Evolutionary conservation across 2,329 filamentous ascomycete genomes (phyloP).

Genomic region (Dactylellina cionopaga): DNA sequence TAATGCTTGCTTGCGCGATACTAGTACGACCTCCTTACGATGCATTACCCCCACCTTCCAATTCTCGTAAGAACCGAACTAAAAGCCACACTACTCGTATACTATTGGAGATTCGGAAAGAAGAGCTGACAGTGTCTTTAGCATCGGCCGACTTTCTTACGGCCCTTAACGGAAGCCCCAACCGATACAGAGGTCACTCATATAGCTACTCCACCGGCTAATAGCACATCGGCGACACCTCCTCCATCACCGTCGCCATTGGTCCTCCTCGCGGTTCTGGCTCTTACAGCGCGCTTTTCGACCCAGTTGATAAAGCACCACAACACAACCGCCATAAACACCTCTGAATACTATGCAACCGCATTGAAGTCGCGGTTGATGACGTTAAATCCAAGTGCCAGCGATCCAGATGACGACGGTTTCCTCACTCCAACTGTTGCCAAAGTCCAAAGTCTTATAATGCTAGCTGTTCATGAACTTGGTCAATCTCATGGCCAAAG

Average conservation of each 20-base stretch:
- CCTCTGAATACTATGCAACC: constrained; percentile 55
- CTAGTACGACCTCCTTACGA: constrained; percentile 73
- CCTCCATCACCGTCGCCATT: constrained; percentile 59
- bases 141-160: constrained; percentile 59
- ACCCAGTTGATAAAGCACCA: constrained; percentile 69
- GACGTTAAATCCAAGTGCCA: constrained; percentile 70
- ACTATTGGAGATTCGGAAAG: too few species aligned
- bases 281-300: constrained; percentile 76
- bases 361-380: constrained; percentile 63
- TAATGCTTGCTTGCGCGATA: constrained; percentile 29
- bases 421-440: constrained; percentile 69
- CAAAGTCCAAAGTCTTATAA: constrained; percentile 73
- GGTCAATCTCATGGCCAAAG: constrained; percentile 70
- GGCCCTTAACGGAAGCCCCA: constrained; percentile 58
- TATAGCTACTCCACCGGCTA: constrained; percentile 45
- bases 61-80: constrained; percentile 68
- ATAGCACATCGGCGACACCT: constrained; percentile 43
- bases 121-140: constrained; percentile 54
- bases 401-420: constrained; percentile 63
- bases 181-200: constrained; percentile 33
- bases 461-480: constrained; percentile 74
- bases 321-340: constrained; percentile 55
- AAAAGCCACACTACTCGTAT: constrained; percentile 59
- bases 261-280: constrained; percentile 73
- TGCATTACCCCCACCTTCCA: constrained; percentile 77